Conservation (phyloP, 1,139 yeast species). For the Hanseniaspora gamundiae region DNA sequence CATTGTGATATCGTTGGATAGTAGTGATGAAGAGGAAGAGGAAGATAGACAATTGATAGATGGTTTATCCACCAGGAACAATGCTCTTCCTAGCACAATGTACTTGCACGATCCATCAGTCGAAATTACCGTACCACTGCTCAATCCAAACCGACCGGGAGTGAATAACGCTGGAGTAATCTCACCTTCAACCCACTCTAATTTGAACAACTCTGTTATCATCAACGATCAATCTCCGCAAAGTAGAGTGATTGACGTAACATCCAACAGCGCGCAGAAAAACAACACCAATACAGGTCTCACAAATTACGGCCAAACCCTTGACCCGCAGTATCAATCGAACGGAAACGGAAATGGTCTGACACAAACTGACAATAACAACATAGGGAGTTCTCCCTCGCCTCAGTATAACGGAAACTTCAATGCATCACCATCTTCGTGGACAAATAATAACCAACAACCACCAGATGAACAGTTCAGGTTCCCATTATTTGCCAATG, state of each 20-base stretch:
- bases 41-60: not conserved
- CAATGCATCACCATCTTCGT: too few species aligned
- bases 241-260: not conserved
- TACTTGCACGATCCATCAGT: not conserved
- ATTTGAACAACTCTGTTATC: not conserved
- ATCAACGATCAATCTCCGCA: not conserved
- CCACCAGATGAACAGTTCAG: not conserved
- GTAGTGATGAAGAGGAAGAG: constrained; percentile 24
- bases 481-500: not conserved
- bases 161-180: not conserved
- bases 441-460: too few species aligned
- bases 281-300: not conserved
- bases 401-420: not conserved
- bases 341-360: not conserved
- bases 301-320: not conserved
- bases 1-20: constrained; percentile 23
- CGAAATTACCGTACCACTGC: not conserved
- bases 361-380: too few species aligned
- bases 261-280: not conserved
- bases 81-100: too few species aligned
- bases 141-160: not conserved
- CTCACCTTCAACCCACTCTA: not conserved
- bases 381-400: not conserved
- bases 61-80: too few species aligned
- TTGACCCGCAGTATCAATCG: not conserved